These are phyloP conservation scores for Metarhizium brunneum DNA, from an alignment of 2,329 filamentous ascomycete genomes.

Conservation along the genomic window DNA sequence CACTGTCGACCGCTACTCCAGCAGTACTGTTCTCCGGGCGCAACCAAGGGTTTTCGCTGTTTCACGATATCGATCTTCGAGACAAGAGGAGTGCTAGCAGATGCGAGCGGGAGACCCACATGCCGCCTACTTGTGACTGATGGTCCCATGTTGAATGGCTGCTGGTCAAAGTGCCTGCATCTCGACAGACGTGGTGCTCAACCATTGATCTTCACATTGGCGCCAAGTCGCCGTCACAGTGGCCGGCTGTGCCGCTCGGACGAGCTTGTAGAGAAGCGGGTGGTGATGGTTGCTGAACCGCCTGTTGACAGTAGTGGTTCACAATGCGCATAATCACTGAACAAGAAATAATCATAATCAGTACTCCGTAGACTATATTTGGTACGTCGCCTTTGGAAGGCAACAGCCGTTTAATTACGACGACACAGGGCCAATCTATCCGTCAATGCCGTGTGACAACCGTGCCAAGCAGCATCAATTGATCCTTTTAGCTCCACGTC, in stretches of 20 bases:
- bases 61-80: not conserved
- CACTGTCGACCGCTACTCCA: not conserved
- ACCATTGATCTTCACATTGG: not conserved
- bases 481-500: no score
- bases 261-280: not conserved
- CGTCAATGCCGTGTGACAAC: not conserved
- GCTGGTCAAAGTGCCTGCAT: no score
- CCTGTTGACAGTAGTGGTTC: not conserved
- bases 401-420: no score
- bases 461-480: no score
- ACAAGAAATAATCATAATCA: no score
- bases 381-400: no score
- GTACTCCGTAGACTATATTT: no score
- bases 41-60: not conserved
- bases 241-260: not conserved
- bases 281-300: not conserved
- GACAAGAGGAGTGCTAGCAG: not conserved
- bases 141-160: no score
- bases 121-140: not conserved
- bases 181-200: not conserved
- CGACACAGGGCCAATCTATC: no score
- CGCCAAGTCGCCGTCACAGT: not conserved
- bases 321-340: not conserved
- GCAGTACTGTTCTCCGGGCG: not conserved
- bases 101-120: not conserved